These are phyloP conservation scores for Stachybotrys echinatus DNA, from an alignment of 2,329 filamentous ascomycete species.

Conservation along the genomic window DNA sequence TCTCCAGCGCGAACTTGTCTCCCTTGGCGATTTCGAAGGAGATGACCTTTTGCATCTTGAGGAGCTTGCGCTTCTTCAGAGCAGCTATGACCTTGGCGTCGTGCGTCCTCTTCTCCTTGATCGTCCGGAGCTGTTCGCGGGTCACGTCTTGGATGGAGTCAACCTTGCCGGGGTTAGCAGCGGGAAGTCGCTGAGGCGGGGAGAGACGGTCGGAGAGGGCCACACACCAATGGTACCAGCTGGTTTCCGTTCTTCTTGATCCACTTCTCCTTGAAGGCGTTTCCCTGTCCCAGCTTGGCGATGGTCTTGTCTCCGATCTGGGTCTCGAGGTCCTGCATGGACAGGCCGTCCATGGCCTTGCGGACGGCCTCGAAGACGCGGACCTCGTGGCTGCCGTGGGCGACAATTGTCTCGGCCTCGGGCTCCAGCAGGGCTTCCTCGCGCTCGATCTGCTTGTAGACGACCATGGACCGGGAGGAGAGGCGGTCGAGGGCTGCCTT, in stretches of 20 bases:
- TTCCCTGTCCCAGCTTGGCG: conserved; percentile 83
- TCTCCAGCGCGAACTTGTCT: conserved; percentile 79
- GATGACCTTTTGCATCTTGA: conserved; percentile 78
- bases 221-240: conserved; percentile 45
- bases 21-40: conserved; percentile 82
- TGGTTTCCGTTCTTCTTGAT: conserved; percentile 53
- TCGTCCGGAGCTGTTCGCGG: conserved; percentile 66
- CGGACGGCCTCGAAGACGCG: conserved; percentile 73
- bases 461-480: conserved; percentile 77
- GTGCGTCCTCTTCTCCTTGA: conserved; percentile 64
- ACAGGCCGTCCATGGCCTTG: conserved; percentile 71
- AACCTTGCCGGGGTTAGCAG: conserved; percentile 29
- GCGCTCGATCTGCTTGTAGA: conserved; percentile 75
- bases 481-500: conserved; percentile 89
- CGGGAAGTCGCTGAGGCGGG: no score
- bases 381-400: conserved; percentile 75
- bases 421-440: conserved; percentile 73
- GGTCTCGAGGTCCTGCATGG: conserved; percentile 67
- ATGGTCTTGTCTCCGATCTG: conserved; percentile 68
- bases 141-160: conserved; percentile 78
- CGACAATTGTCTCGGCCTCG: conserved; percentile 67
- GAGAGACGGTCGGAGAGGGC: background rate
- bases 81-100: conserved; percentile 76
- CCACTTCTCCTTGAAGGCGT: conserved; percentile 82
- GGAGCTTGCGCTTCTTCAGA: conserved; percentile 86